Conservation (phyloP, 306 rosid species). For the Ormosia emarginata region DNA sequence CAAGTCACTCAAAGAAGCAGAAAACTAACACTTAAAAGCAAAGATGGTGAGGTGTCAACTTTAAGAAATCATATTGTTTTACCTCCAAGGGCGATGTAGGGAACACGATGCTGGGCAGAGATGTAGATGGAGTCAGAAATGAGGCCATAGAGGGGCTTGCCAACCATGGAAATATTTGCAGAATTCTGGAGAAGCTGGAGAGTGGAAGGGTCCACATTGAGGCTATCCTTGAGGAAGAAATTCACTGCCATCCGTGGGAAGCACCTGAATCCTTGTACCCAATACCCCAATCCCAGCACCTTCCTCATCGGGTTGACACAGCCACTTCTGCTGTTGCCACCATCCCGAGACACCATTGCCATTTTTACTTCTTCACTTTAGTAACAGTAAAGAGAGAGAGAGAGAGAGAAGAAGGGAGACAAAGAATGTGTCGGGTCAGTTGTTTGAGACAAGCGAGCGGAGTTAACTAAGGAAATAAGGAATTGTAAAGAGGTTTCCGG, state of each 20-base stretch:
- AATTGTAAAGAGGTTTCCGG: background rate
- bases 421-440: background rate
- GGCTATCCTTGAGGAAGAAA: constrained; percentile 81
- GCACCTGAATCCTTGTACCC: constrained; percentile 92
- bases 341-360: constrained; percentile 34
- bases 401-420: background rate
- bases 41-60: too few species aligned
- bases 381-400: background rate
- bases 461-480: background rate
- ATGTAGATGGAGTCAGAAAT: constrained; percentile 75
- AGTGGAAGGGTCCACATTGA: constrained; percentile 71
- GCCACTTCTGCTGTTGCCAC: background rate
- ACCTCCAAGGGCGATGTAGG: constrained; percentile 89
- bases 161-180: constrained; percentile 87
- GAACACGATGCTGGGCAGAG: constrained; percentile 80
- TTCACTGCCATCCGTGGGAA: constrained; percentile 83
- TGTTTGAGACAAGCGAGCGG: background rate
- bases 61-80: background rate
- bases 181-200: constrained; percentile 80
- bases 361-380: constrained; percentile 16
- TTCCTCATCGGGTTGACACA: constrained; percentile 36
- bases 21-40: too few species aligned
- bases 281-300: constrained; percentile 69
- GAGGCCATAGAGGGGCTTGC: constrained; percentile 79
- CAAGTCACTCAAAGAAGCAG: too few species aligned